These are phyloP conservation scores for Ophiocordyceps camponoti-saundersi DNA, from an alignment of 2,329 filamentous ascomycete genomes.

Conservation along the genomic window DNA sequence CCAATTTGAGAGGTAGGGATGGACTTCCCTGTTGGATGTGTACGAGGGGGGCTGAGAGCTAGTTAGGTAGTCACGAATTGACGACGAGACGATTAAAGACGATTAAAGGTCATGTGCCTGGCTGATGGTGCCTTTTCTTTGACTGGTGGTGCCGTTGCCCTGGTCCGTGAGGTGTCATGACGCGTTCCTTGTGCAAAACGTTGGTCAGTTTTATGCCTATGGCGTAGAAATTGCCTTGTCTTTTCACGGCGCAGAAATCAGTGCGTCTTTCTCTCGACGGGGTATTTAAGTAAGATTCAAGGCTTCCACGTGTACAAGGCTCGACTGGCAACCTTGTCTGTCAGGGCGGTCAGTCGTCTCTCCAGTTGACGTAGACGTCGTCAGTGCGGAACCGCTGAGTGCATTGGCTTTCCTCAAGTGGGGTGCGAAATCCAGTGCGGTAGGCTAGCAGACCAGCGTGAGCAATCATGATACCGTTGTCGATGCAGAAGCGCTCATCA, in stretches of 20 bases:
- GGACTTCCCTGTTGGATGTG: not conserved
- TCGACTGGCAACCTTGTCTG: too few species aligned
- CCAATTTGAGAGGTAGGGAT: not conserved
- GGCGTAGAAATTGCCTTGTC: too few species aligned
- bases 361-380: conserved; percentile 66
- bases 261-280: too few species aligned
- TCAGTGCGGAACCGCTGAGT: conserved; percentile 73
- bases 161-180: too few species aligned
- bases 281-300: too few species aligned
- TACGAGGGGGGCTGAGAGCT: not conserved
- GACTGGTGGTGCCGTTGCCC: too few species aligned
- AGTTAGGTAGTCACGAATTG: not conserved
- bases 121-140: not conserved
- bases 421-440: conserved; percentile 61
- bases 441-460: conserved; percentile 83
- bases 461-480: conserved; percentile 99
- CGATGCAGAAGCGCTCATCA: conserved; percentile 94
- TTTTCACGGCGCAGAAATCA: too few species aligned
- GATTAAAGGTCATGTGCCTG: too few species aligned
- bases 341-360: conserved; percentile 27
- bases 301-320: too few species aligned
- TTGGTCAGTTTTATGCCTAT: too few species aligned
- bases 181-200: too few species aligned
- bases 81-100: not conserved
- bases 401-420: conserved; percentile 66